phyloP scores from a whole-genome alignment of 306 rosid genomes.

The Corylus americana region DNA sequence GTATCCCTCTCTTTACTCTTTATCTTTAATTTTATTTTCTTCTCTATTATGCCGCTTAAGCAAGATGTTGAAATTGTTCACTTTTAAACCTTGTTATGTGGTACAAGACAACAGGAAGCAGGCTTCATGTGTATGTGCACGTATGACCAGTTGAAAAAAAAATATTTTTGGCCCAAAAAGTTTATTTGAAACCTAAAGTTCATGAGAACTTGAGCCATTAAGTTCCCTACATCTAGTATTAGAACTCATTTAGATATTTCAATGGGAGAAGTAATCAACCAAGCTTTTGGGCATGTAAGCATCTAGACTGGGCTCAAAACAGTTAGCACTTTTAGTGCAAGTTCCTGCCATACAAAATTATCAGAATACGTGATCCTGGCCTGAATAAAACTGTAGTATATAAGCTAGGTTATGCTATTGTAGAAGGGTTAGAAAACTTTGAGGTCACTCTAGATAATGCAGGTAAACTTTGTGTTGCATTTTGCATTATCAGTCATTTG shows the following conservation, averaged over 20 bases:
- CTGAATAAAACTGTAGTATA: background rate
- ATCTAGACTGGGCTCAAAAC: background rate
- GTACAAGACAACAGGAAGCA: background rate
- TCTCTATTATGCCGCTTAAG: background rate
- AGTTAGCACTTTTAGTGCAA: background rate
- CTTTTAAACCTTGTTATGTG: background rate
- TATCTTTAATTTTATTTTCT: background rate
- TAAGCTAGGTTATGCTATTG: background rate
- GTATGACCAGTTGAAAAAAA: background rate
- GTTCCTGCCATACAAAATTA: background rate
- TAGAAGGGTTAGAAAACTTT: background rate
- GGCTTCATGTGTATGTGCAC: background rate
- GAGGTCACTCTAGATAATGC: background rate
- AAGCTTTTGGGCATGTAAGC: background rate
- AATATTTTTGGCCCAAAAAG: background rate
- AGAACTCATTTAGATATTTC: background rate
- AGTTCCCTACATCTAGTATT: background rate
- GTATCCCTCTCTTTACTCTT: background rate
- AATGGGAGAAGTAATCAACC: background rate
- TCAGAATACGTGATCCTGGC: background rate
- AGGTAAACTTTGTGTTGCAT: background rate
- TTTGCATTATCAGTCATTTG: background rate
- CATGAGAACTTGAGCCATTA: background rate
- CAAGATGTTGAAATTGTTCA: background rate
- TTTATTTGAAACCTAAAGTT: background rate